Evolutionary conservation across 2,329 filamentous ascomycete genomes (phyloP), one percentile per base, ranked within the genome.

Genomic region (Penicillium nordicum): DNA sequence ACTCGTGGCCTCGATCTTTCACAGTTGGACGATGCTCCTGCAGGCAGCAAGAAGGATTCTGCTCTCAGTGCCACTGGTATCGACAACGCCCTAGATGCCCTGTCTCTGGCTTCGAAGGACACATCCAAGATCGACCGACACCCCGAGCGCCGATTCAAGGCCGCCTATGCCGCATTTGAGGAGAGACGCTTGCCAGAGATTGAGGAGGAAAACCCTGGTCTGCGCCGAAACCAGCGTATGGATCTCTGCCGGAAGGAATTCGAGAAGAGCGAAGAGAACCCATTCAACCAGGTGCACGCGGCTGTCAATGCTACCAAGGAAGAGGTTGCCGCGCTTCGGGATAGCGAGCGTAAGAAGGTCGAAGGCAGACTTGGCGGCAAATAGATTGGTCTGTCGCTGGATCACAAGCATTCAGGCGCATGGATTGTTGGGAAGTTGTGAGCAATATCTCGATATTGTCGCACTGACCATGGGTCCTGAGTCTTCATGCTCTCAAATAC

Each of bases 261-360:
- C 74, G 89, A 96, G 75, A 95, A 91, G 80, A 89, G 89, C 69
- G 88, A 90, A 1, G 93, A 97, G 67, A 99, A 99, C 74, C 94
- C 94, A 14, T 94, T 96, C 78, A 96, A 96, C 77, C 90, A 96
- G 78, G 86, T 88, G 16, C 84, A 80, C 50, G 89, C 86, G 2
- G 74, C 80, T 3, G 95, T 91, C 76, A 90, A 99, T 74, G 84
- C 90, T 52, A 84, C 82, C 23, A 88, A 84, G 75, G 90, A 91
- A 4, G 93, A 99, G 67, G 68, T 96, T 43, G 80, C 80, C 47
- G 80, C 84, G 47, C 76, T 92, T 57, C 84, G 80, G 70, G 78
- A 85, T 41, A 74, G 81, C 53, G 90, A 96, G 78, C 87, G 81
- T 77, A 71, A 75, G 64, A 92, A 88, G 82, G 86, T 90, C 61